Evolutionary conservation across 192 early-diverging fungal species (phyloP).

Genomic region (Neocallimastix lanati): DNA sequence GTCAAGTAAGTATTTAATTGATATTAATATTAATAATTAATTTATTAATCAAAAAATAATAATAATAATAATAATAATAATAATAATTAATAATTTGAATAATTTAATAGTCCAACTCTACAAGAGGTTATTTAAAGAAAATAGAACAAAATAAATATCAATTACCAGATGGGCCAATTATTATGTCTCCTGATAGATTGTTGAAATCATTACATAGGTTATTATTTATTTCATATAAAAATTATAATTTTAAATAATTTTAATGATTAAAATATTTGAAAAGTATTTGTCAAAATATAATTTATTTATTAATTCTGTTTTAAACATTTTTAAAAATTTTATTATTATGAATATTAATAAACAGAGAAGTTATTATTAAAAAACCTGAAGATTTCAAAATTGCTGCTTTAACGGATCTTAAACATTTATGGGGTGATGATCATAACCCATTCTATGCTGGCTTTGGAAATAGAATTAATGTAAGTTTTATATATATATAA

Average conservation of each 20-base stretch:
- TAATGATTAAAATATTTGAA: too few species aligned
- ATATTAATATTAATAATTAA: too few species aligned
- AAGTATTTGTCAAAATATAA: background rate
- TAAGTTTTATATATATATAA: too few species aligned
- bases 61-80: too few species aligned
- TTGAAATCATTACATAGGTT: constrained; percentile 78
- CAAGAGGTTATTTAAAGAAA: background rate
- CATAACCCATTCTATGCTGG: constrained; percentile 85
- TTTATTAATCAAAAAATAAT: too few species aligned
- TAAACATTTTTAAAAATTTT: too few species aligned
- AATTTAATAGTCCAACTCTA: too few species aligned
- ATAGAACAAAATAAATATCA: constrained; percentile 24
- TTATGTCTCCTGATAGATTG: constrained; percentile 87
- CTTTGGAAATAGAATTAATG: constrained; percentile 2
- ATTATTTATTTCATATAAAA: too few species aligned
- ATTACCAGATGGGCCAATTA: constrained; percentile 82
- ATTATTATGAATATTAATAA: background rate
- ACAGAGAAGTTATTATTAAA: constrained; percentile 75
- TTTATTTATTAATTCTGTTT: too few species aligned
- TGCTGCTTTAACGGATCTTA: constrained; percentile 78
- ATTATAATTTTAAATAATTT: too few species aligned
- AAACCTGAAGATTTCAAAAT: constrained; percentile 97
- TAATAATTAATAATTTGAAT: too few species aligned
- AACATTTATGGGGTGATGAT: constrained; percentile 58
- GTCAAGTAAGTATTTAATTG: constrained; percentile 32